phyloP scores from a whole-genome alignment of 2,329 filamentous ascomycete species.

The Chaetomiaceae sp. region DNA sequence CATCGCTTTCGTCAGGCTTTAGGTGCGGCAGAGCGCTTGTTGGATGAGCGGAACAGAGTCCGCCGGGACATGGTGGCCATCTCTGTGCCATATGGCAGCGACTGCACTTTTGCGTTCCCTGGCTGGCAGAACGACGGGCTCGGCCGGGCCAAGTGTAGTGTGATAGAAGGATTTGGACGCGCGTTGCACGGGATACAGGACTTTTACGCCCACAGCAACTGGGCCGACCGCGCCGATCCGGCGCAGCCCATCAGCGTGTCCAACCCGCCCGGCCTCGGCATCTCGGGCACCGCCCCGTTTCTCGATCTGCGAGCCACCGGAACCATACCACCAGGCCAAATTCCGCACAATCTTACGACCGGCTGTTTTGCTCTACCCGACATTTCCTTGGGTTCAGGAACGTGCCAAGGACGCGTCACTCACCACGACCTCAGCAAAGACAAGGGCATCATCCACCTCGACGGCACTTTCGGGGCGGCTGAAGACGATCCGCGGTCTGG shows the following conservation, averaged over 20 bases:
- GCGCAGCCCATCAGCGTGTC: slow-evolving; percentile 19
- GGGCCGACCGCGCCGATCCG: slow-evolving; percentile 21
- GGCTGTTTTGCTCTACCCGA: slow-evolving; percentile 25
- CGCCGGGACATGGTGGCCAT: slow-evolving; percentile 19
- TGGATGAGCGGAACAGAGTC: slow-evolving; percentile 20
- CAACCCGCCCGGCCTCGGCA: slow-evolving; percentile 23
- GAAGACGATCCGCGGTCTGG: slow-evolving; percentile 18
- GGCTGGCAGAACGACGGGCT: slow-evolving; percentile 16
- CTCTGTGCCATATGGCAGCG: slow-evolving; percentile 16
- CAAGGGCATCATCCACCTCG: slow-evolving; percentile 22
- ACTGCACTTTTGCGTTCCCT: slow-evolving; percentile 24
- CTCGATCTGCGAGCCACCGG: slow-evolving; percentile 20
- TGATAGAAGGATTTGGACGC: slow-evolving; percentile 22
- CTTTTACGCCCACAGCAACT: slow-evolving; percentile 28
- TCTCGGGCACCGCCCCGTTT: slow-evolving; percentile 22
- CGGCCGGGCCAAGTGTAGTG: slow-evolving; percentile 23
- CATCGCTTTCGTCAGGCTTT: slow-evolving; percentile 22
- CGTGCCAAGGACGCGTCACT: slow-evolving; percentile 22
- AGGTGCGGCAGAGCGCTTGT: slow-evolving; percentile 10
- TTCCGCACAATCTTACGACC: slow-evolving; percentile 23
- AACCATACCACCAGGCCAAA: slow-evolving; percentile 16
- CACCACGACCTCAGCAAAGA: slow-evolving; percentile 25
- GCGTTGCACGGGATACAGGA: slow-evolving; percentile 26
- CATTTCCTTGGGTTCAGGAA: slow-evolving; percentile 14
- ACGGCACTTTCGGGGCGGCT: slow-evolving; percentile 21